Conservation (phyloP, 2,329 filamentous ascomycete species). For the Colletotrichum chrysophilum region DNA sequence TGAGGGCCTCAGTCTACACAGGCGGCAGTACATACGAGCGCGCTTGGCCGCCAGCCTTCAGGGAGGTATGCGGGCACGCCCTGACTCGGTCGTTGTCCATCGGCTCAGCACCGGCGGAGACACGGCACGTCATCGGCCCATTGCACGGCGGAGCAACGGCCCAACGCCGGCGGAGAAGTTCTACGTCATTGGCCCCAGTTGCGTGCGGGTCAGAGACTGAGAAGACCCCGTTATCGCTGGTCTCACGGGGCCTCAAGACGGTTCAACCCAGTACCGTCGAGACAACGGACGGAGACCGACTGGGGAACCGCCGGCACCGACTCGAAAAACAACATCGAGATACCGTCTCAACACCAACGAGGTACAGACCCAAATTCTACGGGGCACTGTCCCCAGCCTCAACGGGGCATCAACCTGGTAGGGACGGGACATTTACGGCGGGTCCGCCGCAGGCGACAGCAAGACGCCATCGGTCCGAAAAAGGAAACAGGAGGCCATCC, state of each 20-base stretch:
- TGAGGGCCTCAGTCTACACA: not conserved
- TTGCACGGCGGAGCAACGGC: conserved; percentile 14
- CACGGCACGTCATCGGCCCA: conserved; percentile 21
- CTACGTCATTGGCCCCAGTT: conserved; percentile 17
- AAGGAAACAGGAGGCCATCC: conserved; percentile 3
- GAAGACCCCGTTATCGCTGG: not conserved
- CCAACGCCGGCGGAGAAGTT: conserved; percentile 16
- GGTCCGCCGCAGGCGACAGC: conserved; percentile 16
- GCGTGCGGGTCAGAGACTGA: conserved; percentile 8
- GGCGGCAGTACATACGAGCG: not conserved
- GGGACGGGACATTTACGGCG: conserved; percentile 13
- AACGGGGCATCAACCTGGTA: conserved; percentile 9
- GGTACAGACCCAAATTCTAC: not conserved
- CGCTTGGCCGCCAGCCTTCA: not conserved
- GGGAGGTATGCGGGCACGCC: not conserved
- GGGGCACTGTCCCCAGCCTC: conserved; percentile 7
- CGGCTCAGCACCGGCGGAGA: conserved; percentile 17
- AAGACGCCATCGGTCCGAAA: conserved; percentile 17
- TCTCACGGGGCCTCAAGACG: conserved; percentile 14
- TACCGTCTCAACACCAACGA: not conserved
- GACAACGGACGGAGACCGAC: conserved; percentile 17
- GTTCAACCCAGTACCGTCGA: conserved; percentile 17
- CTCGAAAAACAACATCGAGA: conserved; percentile 5
- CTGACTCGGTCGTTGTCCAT: conserved; percentile 17
- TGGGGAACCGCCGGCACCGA: conserved; percentile 16